These are phyloP conservation scores for Aureobasidium sp. DNA, from an alignment of 2,329 filamentous ascomycete genomes.

Conservation along the genomic window DNA sequence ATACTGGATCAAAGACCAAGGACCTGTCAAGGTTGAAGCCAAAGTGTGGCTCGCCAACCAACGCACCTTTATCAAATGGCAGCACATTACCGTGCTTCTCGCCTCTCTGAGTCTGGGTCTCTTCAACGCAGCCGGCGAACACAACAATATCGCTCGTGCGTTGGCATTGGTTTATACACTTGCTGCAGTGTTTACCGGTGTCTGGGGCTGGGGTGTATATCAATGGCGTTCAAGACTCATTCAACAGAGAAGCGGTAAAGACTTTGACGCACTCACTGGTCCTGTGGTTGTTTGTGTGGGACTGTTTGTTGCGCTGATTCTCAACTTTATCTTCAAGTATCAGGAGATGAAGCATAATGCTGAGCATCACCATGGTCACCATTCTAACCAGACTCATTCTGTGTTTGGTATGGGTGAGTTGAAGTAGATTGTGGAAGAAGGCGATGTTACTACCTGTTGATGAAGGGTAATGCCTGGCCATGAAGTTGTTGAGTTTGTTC, in stretches of 20 bases:
- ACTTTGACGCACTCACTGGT: conserved; percentile 84
- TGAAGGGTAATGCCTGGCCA: too few relatives aligned
- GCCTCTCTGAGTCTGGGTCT: conserved; percentile 75
- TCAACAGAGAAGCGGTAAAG: conserved; percentile 72
- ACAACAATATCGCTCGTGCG: conserved; percentile 61
- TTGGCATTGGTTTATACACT: conserved; percentile 74
- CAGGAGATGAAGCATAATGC: neutral
- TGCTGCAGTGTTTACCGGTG: conserved; percentile 73
- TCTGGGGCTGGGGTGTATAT: conserved; percentile 83
- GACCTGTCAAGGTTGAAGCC: conserved; percentile 84
- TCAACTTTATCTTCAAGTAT: conserved; percentile 80
- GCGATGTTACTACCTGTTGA: too few relatives aligned
- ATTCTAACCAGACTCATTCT: neutral
- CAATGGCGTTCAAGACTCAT: conserved; percentile 71
- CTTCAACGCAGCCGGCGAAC: conserved; percentile 74
- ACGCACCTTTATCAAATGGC: conserved; percentile 97
- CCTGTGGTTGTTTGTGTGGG: conserved; percentile 76
- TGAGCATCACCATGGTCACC: neutral
- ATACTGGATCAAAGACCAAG: conserved; percentile 88
- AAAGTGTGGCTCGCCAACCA: conserved; percentile 99
- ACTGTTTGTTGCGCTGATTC: conserved; percentile 64
- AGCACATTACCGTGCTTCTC: conserved; percentile 84
- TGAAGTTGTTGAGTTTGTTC: too few relatives aligned
- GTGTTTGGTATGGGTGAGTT: neutral
- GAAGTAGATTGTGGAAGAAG: neutral